Percentiles rank a stretch among this genome's conserved stretches.
Evolutionary conservation across 2,329 filamentous ascomycete species (phyloP).

Genomic region (Cercospora sesami): DNA sequence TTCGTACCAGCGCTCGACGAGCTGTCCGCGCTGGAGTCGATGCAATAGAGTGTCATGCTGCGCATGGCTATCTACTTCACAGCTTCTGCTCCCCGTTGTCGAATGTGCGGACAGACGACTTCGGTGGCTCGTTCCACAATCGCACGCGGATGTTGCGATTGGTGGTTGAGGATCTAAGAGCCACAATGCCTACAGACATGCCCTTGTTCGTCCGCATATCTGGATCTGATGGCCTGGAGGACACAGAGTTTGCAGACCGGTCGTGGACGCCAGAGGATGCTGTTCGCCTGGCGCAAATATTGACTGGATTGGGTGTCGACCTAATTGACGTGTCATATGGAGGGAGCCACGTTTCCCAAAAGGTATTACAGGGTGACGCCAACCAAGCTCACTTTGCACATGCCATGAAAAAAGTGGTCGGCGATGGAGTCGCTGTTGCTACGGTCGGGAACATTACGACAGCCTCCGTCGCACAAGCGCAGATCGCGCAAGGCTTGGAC

Average conservation of each 20-base stretch:
- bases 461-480: not conserved
- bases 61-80: not conserved
- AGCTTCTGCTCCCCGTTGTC: not conserved
- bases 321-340: not conserved
- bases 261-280: not conserved
- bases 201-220: not conserved
- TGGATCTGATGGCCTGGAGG: not conserved
- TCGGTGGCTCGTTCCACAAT: not conserved
- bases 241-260: not conserved
- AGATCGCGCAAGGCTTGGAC: not conserved
- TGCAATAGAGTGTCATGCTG: not conserved
- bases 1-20: not conserved
- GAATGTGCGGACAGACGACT: not conserved
- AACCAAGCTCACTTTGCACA: not conserved
- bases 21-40: not conserved
- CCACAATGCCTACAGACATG: not conserved
- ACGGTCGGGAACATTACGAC: not conserved
- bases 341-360: not conserved
- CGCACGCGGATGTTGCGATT: not conserved
- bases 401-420: not conserved
- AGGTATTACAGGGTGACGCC: not conserved
- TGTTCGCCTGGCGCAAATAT: not conserved
- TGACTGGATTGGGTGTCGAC: not conserved
- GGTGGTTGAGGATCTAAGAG: not conserved
- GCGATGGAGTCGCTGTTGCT: not conserved